Base-by-base conservation (phyloP, 257 asterid genomes). In the Nicotiana sylvestris region DNA sequence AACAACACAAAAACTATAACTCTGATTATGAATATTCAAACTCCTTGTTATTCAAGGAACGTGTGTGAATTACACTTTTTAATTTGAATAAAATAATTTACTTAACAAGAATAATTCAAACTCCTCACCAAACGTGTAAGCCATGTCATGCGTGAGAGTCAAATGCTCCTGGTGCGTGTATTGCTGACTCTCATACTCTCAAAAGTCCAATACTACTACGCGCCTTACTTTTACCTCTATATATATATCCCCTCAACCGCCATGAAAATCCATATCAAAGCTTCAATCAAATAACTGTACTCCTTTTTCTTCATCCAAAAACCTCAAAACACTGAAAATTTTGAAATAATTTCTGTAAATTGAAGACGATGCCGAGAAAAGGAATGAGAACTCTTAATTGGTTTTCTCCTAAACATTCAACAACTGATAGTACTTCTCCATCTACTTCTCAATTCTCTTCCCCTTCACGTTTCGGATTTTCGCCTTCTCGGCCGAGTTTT, bases 401-500 rank as follows among this genome's bases (percentile, higher is more conserved):
- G 17, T 90, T 88, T 66, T 88, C 93, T 16, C 91, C 93, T 0
- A 89, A 84, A 78, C 35, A 74, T 1, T 60, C 88, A 2, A 43
- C 88, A 12, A 49, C 56, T 17, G 57, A 87, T 1, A 27, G 37
- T 9, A 67, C 85, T 18, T 21, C 21, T 21, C 21, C 21, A 21
- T 21, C 21, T 21, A 21, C 21, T 21, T 61, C 86, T 9, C 85
- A 51, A 5, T 60, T 66, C 18, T 60, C 93, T 27, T 79, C 89
- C 0, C 91, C 92, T 4, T 88, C 90, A 0, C 87, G 89, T 43
- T 77, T 89, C 76, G 86, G 86, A 0, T 87, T 85, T 2, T 90
- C 95, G 3, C 92, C 96, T 0, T 65, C 86, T 15, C 84, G 92
- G 9, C 92, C 87, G 37, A 89, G 90, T 61, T 91, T 92, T 81